Percentiles rank a stretch among this genome's conserved stretches.
phyloP scores from a whole-genome alignment of 2,329 filamentous ascomycete genomes.

The Monilinia polystroma region DNA sequence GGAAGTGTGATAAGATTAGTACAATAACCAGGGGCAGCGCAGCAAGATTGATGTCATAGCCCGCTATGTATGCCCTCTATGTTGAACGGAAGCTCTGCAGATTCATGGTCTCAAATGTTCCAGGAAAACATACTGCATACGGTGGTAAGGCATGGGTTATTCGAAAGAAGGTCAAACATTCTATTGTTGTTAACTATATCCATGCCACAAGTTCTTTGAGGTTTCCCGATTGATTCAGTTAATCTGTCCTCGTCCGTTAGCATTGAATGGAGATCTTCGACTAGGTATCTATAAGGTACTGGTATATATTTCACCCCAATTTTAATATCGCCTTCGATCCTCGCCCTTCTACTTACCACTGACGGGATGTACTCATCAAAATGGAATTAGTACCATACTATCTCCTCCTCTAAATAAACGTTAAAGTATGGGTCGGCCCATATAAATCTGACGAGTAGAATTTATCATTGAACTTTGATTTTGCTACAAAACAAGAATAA shows the following conservation, averaged over 20 bases:
- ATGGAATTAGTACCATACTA: background rate
- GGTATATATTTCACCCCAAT: background rate
- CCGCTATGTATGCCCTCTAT: no score
- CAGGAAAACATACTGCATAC: background rate
- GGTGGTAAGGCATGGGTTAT: background rate
- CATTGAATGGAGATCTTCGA: background rate
- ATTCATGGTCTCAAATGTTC: background rate
- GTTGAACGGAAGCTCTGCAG: background rate
- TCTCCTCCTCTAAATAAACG: no score
- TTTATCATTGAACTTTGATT: no score
- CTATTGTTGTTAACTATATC: background rate
- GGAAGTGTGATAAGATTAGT: background rate
- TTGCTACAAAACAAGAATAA: no score
- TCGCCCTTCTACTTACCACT: constrained; percentile 16
- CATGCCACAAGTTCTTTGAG: background rate
- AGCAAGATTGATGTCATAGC: background rate
- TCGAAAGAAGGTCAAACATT: background rate
- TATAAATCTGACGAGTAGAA: no score
- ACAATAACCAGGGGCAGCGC: background rate
- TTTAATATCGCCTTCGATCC: background rate
- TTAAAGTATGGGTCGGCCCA: no score
- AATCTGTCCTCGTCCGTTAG: background rate
- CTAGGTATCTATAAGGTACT: no score
- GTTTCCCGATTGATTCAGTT: background rate
- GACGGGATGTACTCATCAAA: background rate